Conservation (phyloP, 345 rosid genomes). For the Gossypium stocksii region DNA sequence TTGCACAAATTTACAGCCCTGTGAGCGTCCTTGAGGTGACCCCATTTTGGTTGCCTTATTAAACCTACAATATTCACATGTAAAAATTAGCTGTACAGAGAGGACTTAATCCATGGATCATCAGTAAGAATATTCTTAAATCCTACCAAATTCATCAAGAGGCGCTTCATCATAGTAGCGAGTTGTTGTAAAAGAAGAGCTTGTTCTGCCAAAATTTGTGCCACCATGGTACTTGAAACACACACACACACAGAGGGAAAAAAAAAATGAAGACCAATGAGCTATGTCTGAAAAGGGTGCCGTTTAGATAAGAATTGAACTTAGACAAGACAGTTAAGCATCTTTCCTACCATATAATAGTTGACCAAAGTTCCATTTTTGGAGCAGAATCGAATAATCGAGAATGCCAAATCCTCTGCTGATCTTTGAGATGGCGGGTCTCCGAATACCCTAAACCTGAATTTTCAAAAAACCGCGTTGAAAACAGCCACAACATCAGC, state of each 20-base stretch:
- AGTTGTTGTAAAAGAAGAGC: slow-evolving; percentile 71
- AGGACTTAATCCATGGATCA: not conserved
- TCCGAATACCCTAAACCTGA: slow-evolving; percentile 63
- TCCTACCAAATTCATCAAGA: slow-evolving; percentile 77
- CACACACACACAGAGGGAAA: too few species aligned
- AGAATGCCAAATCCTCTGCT: slow-evolving; percentile 73
- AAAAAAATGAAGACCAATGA: not conserved
- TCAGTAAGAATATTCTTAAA: not conserved
- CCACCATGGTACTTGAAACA: slow-evolving; percentile 83
- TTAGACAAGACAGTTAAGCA: not conserved
- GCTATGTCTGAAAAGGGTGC: not conserved
- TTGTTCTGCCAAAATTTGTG: slow-evolving; percentile 80
- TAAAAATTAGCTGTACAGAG: not conserved
- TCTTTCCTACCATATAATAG: slow-evolving; percentile 75
- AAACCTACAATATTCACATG: slow-evolving; percentile 36
- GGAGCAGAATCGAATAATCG: slow-evolving; percentile 74
- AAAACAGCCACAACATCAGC: not conserved
- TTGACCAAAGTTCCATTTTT: slow-evolving; percentile 77
- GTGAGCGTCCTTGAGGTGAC: slow-evolving; percentile 84
- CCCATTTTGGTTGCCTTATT: slow-evolving; percentile 65
- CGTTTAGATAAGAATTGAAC: not conserved
- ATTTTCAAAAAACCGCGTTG: not conserved
- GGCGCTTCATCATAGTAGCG: slow-evolving; percentile 98
- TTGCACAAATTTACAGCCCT: slow-evolving; percentile 57
- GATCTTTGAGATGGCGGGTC: slow-evolving; percentile 79